A percentile compares a stretch with the other conserved stretches of the same genome.
phyloP scores from a whole-genome alignment of 176 grass and related monocot species.

The Rhynchospora pubera region DNA sequence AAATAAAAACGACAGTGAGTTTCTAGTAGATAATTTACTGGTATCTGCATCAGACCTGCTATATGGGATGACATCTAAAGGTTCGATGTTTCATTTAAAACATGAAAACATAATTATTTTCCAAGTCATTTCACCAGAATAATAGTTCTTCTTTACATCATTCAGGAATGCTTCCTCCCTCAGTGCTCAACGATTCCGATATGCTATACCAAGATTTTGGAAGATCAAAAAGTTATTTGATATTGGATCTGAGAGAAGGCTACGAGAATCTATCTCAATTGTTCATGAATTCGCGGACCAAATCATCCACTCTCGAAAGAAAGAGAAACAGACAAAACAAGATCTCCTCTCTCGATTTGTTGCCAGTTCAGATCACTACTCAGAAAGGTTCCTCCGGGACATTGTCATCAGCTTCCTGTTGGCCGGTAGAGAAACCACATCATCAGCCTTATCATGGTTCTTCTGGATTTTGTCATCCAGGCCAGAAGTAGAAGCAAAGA shows the following conservation, averaged over 20 bases:
- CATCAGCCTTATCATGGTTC: conserved; percentile 66
- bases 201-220: conserved; percentile 43
- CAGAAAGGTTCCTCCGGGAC: conserved; percentile 57
- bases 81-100: not conserved
- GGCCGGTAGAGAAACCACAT: conserved; percentile 58
- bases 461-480: conserved; percentile 74
- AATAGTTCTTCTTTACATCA: not conserved
- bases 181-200: conserved; percentile 49
- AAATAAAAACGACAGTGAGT: not conserved
- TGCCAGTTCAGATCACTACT: conserved; percentile 26
- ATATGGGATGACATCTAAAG: not conserved
- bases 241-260: conserved; percentile 45
- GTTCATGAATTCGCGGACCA: conserved; percentile 50
- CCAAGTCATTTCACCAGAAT: not conserved
- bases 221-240: conserved; percentile 41
- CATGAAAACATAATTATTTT: not conserved
- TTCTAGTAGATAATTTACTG: not conserved
- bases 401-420: conserved; percentile 65
- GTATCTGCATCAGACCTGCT: not conserved
- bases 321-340: conserved; percentile 35
- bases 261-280: conserved; percentile 34
- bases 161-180: conserved; percentile 41
- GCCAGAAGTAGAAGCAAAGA: conserved; percentile 34
- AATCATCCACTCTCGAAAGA: conserved; percentile 39
- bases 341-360: conserved; percentile 60